Conservation (phyloP, 2,329 filamentous ascomycete species). For the Drechslerella coelobrocha region DNA sequence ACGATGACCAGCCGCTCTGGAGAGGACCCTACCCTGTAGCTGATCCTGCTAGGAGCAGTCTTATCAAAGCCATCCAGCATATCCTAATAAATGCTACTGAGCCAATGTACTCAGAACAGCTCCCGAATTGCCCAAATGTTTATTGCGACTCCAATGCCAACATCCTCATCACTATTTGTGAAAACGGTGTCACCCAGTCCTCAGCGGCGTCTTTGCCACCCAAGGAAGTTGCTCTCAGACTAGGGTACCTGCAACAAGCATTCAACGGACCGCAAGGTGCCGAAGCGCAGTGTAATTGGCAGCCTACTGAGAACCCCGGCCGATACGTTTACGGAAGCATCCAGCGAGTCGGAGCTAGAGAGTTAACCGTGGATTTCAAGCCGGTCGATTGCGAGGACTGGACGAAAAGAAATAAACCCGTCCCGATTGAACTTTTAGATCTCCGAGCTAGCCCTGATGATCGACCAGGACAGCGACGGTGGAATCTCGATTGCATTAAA, state of each 20-base stretch:
- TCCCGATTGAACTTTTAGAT: too few relatives aligned
- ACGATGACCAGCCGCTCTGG: too few relatives aligned
- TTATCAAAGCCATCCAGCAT: too few relatives aligned
- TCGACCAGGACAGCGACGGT: too few relatives aligned
- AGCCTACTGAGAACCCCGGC: background rate
- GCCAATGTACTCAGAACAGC: background rate
- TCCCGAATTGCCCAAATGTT: background rate
- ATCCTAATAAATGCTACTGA: background rate
- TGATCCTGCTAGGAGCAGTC: too few relatives aligned
- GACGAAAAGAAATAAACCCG: too few relatives aligned
- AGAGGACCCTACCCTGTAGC: too few relatives aligned
- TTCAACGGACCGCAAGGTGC: background rate
- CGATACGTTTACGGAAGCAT: background rate
- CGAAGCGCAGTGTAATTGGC: background rate
- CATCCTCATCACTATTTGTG: background rate
- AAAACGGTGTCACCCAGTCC: background rate
- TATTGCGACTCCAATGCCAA: background rate
- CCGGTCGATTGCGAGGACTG: too few relatives aligned
- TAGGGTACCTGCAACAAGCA: background rate
- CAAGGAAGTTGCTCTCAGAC: background rate
- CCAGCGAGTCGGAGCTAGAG: background rate
- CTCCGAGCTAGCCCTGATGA: too few relatives aligned
- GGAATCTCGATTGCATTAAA: too few relatives aligned
- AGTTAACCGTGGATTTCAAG: too few relatives aligned
- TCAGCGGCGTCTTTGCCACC: background rate